Base-by-base conservation (phyloP, 257 asterid species). In the Dorcoceras hygrometricum region DNA sequence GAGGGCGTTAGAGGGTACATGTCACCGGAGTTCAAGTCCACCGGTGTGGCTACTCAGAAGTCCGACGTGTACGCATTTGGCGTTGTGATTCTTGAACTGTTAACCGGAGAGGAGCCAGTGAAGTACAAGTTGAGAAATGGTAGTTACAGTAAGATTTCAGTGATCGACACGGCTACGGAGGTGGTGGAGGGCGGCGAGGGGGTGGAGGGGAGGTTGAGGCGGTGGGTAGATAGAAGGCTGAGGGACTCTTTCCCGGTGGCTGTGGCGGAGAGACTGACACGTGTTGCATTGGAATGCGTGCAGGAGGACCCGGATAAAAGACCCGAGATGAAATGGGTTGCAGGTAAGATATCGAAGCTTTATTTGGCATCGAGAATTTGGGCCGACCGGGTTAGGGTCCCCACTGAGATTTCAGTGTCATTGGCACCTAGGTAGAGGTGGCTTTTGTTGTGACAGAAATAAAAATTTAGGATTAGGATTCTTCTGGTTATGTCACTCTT, bases 191-290 rank as follows among this genome's bases (percentile, higher is more conserved):
- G 83, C 59, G 82, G 65, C 6, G 76, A 19, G 74, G 59, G 54
- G 83, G 83, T 69, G 83, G 84, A 39, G 71, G 87, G 64, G 83
- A 80, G 71, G 78, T 3, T 90, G 87, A 72, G 99, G 86, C 66
- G 81, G 71, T 94, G 99, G 97, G 86, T 88, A 63, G 99, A 94
- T 59, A 74, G 58, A 82, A 79, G 97, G 83, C 31, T 94, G 79
- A 84, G 59, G 82, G 99, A 94, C 57, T 94, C 99, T n/a, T 94
- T 85, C n/a, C 99, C 99, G 57, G 96, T 94, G 68, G 95, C 90
- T 3, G 96, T 71, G 70, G 99, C 83, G 68, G 96, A 73, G 78
- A 88, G 80, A 62, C 36, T 90, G 75, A 71, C 85, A 59, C 84
- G 87, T 22, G 79, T 90, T 28, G 97, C 90, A 60, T 50, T 94